Evolutionary conservation across 352 stramenopile genomes (phyloP).

Genomic region (Globisporangium sylvaticum): DNA sequence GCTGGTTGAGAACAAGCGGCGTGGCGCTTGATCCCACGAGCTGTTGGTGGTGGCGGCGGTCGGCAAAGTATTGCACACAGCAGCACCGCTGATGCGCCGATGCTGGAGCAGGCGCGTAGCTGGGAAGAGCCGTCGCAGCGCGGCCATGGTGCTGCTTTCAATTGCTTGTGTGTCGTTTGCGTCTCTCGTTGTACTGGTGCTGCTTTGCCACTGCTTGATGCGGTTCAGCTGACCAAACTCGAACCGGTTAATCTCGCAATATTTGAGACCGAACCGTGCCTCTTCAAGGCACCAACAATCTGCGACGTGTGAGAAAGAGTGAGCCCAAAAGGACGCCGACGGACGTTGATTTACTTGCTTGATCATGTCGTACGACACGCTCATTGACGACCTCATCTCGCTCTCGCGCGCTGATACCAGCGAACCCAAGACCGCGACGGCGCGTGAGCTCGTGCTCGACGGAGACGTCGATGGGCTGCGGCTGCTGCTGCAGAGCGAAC

Average conservation of each 20-base stretch:
- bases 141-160: constrained; percentile 7
- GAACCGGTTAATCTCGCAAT: constrained; percentile 11
- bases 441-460: constrained; percentile 29
- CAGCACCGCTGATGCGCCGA: neutral
- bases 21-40: neutral
- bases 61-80: neutral
- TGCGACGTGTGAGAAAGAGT: constrained; percentile 26
- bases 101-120: constrained; percentile 2
- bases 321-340: constrained; percentile 3
- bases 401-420: constrained; percentile 4
- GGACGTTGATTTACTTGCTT: constrained; percentile 8
- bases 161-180: neutral
- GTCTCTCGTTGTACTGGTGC: too few relatives aligned
- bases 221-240: neutral
- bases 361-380: constrained; percentile 26
- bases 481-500: constrained; percentile 18
- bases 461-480: constrained; percentile 27
- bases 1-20: constrained; percentile 4
- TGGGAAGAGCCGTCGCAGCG: constrained; percentile 20
- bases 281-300: constrained; percentile 7
- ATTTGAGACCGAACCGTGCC: neutral
- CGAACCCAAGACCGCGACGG: constrained; percentile 1
- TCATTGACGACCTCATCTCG: constrained; percentile 49
- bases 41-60: neutral
- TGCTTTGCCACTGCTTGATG: neutral